These are phyloP conservation scores for Curvularia lunata DNA, from an alignment of 2,329 filamentous ascomycete genomes.

Conservation along the genomic window DNA sequence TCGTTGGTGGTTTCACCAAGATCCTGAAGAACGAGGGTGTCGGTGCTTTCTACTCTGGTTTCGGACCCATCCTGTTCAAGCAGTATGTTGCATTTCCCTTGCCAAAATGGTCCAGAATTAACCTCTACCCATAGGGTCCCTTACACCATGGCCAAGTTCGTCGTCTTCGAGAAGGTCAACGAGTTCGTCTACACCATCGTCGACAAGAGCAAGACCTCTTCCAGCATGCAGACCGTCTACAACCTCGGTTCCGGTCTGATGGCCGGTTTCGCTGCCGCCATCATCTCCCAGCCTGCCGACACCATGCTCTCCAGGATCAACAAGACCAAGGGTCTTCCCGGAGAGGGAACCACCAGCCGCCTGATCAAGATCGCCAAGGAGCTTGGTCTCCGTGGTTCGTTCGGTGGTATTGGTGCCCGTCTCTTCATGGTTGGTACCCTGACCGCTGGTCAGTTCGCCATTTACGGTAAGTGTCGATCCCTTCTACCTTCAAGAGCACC, in stretches of 20 bases:
- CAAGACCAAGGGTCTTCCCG: slow-evolving; percentile 87
- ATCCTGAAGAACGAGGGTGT: slow-evolving; percentile 83
- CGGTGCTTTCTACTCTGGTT: slow-evolving; percentile 88
- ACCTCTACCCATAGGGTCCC: slow-evolving; percentile 67
- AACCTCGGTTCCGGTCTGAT: slow-evolving; percentile 87
- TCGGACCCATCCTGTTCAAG: slow-evolving; percentile 65
- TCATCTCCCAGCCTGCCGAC: slow-evolving; percentile 88
- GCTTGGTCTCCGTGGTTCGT: slow-evolving; percentile 79
- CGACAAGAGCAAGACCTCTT: slow-evolving; percentile 74
- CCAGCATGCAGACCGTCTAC: slow-evolving; percentile 74
- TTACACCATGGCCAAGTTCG: slow-evolving; percentile 95
- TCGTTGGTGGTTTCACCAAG: slow-evolving; percentile 80
- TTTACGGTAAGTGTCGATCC: slow-evolving; percentile 77
- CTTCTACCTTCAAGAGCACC: no score
- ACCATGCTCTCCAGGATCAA: slow-evolving; percentile 97
- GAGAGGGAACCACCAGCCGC: slow-evolving; percentile 80
- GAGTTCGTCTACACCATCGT: slow-evolving; percentile 72
- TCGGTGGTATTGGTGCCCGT: slow-evolving; percentile 81
- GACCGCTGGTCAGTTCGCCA: slow-evolving; percentile 73
- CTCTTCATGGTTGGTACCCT: slow-evolving; percentile 73
- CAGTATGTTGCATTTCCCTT: slow-evolving; percentile 38
- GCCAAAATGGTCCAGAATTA: slow-evolving; percentile 12
- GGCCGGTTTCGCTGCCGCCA: slow-evolving; percentile 83
- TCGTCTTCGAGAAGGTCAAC: slow-evolving; percentile 87
- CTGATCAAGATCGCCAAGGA: slow-evolving; percentile 88